phyloP scores from a whole-genome alignment of 73 alveolate genomes.

The Symbiodinium pilosum region DNA sequence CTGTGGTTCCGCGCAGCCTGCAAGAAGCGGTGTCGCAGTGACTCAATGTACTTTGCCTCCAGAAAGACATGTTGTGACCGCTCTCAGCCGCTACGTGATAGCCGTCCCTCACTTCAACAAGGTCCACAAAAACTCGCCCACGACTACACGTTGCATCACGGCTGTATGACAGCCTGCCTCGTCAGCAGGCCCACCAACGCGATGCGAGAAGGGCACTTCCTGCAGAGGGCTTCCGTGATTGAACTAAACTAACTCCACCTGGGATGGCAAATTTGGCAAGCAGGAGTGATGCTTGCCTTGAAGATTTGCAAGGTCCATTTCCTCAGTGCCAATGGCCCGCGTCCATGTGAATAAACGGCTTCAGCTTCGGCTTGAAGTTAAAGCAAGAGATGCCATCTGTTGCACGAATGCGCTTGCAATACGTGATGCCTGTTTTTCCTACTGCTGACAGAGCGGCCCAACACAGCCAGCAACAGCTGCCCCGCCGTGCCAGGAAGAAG shows the following conservation, averaged over 20 bases:
- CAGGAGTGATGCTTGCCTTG: slow-evolving; percentile 8
- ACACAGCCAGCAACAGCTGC: slow-evolving; percentile 63
- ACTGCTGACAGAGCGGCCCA: slow-evolving; percentile 35
- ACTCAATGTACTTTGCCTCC: not conserved
- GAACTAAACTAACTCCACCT: not conserved
- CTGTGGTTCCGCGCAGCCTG: not conserved
- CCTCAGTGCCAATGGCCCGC: not conserved
- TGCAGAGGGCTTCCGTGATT: not conserved
- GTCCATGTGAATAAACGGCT: not conserved
- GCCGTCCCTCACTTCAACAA: too few relatives aligned
- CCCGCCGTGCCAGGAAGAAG: slow-evolving; percentile 79
- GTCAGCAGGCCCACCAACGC: not conserved
- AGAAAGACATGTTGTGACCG: not conserved
- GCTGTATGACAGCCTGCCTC: not conserved
- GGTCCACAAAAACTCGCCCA: too few relatives aligned
- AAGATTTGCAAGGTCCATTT: slow-evolving; percentile 78
- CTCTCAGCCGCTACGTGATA: too few relatives aligned
- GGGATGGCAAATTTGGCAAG: not conserved
- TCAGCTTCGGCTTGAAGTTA: not conserved
- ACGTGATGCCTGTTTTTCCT: too few relatives aligned
- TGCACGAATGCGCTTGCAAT: too few relatives aligned
- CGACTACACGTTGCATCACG: not conserved
- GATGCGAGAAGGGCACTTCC: slow-evolving; percentile 1
- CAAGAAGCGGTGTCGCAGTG: not conserved
- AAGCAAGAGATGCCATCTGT: too few relatives aligned